Percentiles rank a stretch among this genome's conserved stretches.
phyloP scores from a whole-genome alignment of 2,329 filamentous ascomycete species.

The Colletotrichum tanaceti region DNA sequence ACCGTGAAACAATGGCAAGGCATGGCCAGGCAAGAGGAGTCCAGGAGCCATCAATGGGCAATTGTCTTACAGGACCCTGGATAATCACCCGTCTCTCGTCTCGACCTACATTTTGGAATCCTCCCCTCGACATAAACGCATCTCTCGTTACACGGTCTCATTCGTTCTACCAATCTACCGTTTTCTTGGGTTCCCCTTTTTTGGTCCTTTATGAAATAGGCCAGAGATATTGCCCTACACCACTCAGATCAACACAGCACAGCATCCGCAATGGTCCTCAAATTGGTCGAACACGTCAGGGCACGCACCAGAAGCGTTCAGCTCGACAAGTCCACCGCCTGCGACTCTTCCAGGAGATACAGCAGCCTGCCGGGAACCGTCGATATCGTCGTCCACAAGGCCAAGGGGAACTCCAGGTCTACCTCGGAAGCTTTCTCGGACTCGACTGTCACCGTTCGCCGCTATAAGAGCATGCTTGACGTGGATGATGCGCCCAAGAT shows the following conservation, averaged over 20 bases:
- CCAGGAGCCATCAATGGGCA: neutral
- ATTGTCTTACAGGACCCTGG: neutral
- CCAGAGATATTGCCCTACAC: slow-evolving; percentile 46
- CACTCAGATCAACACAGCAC: slow-evolving; percentile 43
- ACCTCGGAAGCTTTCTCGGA: slow-evolving; percentile 28
- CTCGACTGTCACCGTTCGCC: slow-evolving; percentile 44
- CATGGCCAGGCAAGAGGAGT: slow-evolving; percentile 40
- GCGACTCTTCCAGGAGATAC: slow-evolving; percentile 45
- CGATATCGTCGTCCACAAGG: slow-evolving; percentile 23
- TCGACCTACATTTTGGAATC: slow-evolving; percentile 45
- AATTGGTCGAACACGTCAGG: slow-evolving; percentile 58
- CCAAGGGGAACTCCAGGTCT: slow-evolving; percentile 30
- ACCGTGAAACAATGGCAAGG: slow-evolving; percentile 37
- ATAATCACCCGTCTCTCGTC: slow-evolving; percentile 24
- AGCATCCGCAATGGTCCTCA: slow-evolving; percentile 54
- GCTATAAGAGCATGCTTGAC: slow-evolving; percentile 66
- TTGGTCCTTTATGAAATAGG: slow-evolving; percentile 50
- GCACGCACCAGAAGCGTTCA: slow-evolving; percentile 62
- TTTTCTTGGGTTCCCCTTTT: slow-evolving; percentile 57
- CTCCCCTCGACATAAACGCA: slow-evolving; percentile 43
- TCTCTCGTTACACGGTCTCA: slow-evolving; percentile 49
- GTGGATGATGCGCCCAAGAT: slow-evolving; percentile 62
- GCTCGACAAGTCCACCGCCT: slow-evolving; percentile 52
- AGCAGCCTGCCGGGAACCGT: slow-evolving; percentile 45
- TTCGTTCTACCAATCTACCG: slow-evolving; percentile 58